phyloP scores from a whole-genome alignment of 2,329 filamentous ascomycete genomes.

The Fusarium napiforme region DNA sequence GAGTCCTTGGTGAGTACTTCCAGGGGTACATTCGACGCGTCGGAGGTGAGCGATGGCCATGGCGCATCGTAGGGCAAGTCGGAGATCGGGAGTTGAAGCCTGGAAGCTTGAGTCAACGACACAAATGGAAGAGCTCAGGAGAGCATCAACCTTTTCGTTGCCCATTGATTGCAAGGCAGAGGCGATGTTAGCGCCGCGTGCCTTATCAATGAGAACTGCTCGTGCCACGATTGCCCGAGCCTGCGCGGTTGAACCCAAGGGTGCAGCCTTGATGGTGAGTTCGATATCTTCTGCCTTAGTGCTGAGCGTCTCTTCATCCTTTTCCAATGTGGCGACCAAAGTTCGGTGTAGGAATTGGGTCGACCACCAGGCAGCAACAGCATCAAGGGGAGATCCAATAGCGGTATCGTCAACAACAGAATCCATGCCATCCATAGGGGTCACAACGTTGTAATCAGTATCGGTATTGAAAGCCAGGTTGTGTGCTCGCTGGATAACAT shows the following conservation, averaged over 20 bases:
- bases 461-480: slow-evolving; percentile 90
- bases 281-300: slow-evolving; percentile 62
- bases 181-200: slow-evolving; percentile 66
- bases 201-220: slow-evolving; percentile 65
- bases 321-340: slow-evolving; percentile 71
- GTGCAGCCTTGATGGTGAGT: slow-evolving; percentile 78
- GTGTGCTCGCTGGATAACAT: slow-evolving; percentile 84
- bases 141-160: slow-evolving; percentile 43
- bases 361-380: slow-evolving; percentile 91
- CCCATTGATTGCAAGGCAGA: slow-evolving; percentile 64
- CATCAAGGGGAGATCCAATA: slow-evolving; percentile 87
- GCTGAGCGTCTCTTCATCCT: slow-evolving; percentile 50
- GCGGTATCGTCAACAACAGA: slow-evolving; percentile 85
- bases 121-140: slow-evolving; percentile 47
- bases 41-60: slow-evolving; percentile 70
- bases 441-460: slow-evolving; percentile 72
- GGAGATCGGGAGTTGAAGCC: slow-evolving; percentile 61
- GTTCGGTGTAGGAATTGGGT: slow-evolving; percentile 76
- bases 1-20: slow-evolving; percentile 55
- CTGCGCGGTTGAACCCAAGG: slow-evolving; percentile 79
- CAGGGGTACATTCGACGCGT: slow-evolving; percentile 51
- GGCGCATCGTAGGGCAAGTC: slow-evolving; percentile 68
- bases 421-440: slow-evolving; percentile 79
- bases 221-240: slow-evolving; percentile 69
- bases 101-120: slow-evolving; percentile 58